Percentiles rank a stretch among this genome's conserved stretches.
These are phyloP conservation scores for Petasospora fabianii DNA, from an alignment of 1,139 yeast genomes.

Conservation along the genomic window DNA sequence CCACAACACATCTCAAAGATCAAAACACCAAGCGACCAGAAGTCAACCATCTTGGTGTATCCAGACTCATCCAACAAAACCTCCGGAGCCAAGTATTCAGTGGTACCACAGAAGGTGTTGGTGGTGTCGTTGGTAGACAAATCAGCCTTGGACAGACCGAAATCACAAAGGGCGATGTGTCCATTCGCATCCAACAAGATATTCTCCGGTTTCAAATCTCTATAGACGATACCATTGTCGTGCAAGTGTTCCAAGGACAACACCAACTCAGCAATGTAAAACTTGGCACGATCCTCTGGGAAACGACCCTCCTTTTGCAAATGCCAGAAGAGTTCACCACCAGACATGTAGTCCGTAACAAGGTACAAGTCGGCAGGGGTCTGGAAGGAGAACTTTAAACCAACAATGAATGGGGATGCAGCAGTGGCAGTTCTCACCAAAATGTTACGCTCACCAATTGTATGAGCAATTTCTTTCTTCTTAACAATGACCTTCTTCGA, in stretches of 20 bases:
- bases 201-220: conserved; percentile 96
- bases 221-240: conserved; percentile 69
- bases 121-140: conserved; percentile 81
- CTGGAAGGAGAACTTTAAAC: conserved; percentile 91
- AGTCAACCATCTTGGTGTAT: conserved; percentile 82
- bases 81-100: conserved; percentile 85
- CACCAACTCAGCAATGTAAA: conserved; percentile 92
- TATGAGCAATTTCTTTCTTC: conserved; percentile 95
- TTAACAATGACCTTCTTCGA: conserved; percentile 92
- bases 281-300: conserved; percentile 87
- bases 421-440: conserved; percentile 85
- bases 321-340: conserved; percentile 98
- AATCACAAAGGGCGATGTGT: conserved; percentile 93
- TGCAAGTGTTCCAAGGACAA: conserved; percentile 87
- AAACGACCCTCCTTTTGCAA: conserved; percentile 94
- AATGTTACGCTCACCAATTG: conserved; percentile 94
- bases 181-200: conserved; percentile 93
- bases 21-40: conserved; percentile 79
- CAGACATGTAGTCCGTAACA: conserved; percentile 97
- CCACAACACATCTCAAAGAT: conserved; percentile 95
- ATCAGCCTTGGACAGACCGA: conserved; percentile 93
- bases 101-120: conserved; percentile 96
- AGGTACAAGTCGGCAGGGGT: conserved; percentile 87
- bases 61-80: conserved; percentile 79
- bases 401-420: conserved; percentile 87